Conservation (phyloP, 768 basidiomycete species). For the Naganishia onofrii region DNA sequence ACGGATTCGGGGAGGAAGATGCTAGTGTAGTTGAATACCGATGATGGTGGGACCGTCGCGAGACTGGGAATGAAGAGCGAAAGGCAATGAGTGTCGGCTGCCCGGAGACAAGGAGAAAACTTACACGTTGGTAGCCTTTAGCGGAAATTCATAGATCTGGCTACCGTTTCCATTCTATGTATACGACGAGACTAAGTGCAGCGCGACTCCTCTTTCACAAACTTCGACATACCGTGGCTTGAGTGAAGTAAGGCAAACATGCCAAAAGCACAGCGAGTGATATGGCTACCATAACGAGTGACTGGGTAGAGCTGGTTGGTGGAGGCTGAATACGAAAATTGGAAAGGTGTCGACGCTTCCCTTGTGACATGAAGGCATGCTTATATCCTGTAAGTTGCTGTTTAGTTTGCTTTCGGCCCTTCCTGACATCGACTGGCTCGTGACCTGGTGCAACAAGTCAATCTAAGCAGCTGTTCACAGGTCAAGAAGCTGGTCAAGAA, state of each 20-base stretch:
- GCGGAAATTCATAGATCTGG: constrained; percentile 17
- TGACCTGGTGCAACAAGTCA: too few species aligned
- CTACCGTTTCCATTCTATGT: not conserved
- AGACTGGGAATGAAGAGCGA: not conserved
- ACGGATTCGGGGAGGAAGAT: constrained; percentile 62
- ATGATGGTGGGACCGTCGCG: constrained; percentile 8
- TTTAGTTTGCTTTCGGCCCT: too few species aligned
- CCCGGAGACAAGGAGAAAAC: not conserved
- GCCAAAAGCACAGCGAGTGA: not conserved
- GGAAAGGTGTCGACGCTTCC: too few species aligned
- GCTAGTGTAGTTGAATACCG: not conserved
- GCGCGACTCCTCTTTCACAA: not conserved
- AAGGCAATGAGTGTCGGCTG: not conserved
- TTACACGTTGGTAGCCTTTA: constrained; percentile 8
- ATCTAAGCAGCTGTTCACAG: too few species aligned
- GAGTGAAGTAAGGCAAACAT: constrained; percentile 4
- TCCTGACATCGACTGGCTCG: too few species aligned
- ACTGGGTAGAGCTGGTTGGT: too few species aligned
- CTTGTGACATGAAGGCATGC: too few species aligned
- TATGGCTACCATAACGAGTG: not conserved
- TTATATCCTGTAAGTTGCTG: too few species aligned
- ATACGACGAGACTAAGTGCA: not conserved
- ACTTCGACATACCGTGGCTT: not conserved
- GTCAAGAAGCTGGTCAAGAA: too few species aligned
- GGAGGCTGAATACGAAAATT: too few species aligned